These are phyloP conservation scores for Lactifluus volemus DNA, from an alignment of 768 basidiomycete species.

Conservation along the genomic window DNA sequence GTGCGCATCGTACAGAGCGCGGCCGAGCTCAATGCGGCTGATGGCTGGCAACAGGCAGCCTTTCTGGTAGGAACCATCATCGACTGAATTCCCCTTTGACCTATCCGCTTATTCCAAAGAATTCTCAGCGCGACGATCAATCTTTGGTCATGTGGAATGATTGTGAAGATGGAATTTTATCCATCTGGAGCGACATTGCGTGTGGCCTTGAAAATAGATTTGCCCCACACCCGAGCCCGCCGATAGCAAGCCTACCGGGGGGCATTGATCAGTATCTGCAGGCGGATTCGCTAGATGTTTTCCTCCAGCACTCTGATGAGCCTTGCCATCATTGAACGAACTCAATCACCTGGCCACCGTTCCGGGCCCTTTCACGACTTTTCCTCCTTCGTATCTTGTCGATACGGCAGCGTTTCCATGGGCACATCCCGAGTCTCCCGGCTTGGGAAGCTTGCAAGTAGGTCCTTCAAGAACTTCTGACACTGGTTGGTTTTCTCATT, in stretches of 20 bases:
- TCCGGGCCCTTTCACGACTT: not conserved
- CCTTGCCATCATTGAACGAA: not conserved
- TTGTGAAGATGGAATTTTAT: not conserved
- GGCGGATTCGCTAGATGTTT: not conserved
- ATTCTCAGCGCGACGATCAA: not conserved
- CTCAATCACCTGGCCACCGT: not conserved
- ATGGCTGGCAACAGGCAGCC: not conserved
- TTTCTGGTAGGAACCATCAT: conserved; percentile 12
- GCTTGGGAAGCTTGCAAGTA: not conserved
- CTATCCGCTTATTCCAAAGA: not conserved
- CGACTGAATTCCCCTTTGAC: not conserved
- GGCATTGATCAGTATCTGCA: not conserved
- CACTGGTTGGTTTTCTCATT: not conserved
- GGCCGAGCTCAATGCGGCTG: not conserved
- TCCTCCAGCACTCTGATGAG: not conserved
- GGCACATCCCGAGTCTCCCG: not conserved
- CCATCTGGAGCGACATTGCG: not conserved
- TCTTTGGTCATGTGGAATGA: conserved; percentile 6
- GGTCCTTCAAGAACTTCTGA: not conserved
- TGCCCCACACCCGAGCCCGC: not conserved
- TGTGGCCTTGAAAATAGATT: not conserved
- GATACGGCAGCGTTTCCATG: not conserved
- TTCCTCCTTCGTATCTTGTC: no score
- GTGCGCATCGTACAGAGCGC: not conserved
- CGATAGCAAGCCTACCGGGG: not conserved